phyloP scores from a whole-genome alignment of 805 yeast genomes.

The Ogataea nonfermentans region DNA sequence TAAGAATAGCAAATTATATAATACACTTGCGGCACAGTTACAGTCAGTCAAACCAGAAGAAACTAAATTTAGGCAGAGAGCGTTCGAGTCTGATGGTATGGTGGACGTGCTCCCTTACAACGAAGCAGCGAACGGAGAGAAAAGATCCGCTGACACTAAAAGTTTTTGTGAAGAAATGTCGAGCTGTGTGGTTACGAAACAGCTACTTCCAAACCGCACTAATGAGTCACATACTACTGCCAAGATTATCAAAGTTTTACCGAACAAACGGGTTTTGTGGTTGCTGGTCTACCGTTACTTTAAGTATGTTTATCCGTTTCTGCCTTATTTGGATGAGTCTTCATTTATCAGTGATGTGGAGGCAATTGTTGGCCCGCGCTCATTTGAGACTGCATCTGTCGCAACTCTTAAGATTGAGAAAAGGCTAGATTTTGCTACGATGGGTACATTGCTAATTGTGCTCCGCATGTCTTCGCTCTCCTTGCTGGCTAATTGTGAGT shows the following conservation, averaged over 20 bases:
- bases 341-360: conserved; percentile 35
- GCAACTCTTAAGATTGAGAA: conserved; percentile 36
- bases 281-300: conserved; percentile 44
- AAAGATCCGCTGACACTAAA: conserved; percentile 11
- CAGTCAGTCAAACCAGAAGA: conserved; percentile 10
- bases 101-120: conserved; percentile 37
- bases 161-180: too few species aligned
- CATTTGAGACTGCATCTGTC: conserved; percentile 35
- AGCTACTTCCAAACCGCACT: conserved; percentile 15
- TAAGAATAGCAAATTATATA: conserved; percentile 17
- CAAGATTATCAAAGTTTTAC: conserved; percentile 39
- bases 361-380: conserved; percentile 38
- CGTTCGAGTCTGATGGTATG: conserved; percentile 38
- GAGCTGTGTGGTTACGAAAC: conserved; percentile 11
- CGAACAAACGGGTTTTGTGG: conserved; percentile 45
- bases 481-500: conserved; percentile 33
- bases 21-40: conserved; percentile 1
- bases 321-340: conserved; percentile 45
- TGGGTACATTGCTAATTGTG: conserved; percentile 46
- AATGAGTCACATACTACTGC: conserved; percentile 25
- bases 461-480: conserved; percentile 44
- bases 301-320: conserved; percentile 43
- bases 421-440: conserved; percentile 46
- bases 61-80: conserved; percentile 30
- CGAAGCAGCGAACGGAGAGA: conserved; percentile 16